These are phyloP conservation scores for Physcomitrellopsis africana DNA, from an alignment of 225 moss, liverwort and hornwort species.

Conservation along the genomic window DNA sequence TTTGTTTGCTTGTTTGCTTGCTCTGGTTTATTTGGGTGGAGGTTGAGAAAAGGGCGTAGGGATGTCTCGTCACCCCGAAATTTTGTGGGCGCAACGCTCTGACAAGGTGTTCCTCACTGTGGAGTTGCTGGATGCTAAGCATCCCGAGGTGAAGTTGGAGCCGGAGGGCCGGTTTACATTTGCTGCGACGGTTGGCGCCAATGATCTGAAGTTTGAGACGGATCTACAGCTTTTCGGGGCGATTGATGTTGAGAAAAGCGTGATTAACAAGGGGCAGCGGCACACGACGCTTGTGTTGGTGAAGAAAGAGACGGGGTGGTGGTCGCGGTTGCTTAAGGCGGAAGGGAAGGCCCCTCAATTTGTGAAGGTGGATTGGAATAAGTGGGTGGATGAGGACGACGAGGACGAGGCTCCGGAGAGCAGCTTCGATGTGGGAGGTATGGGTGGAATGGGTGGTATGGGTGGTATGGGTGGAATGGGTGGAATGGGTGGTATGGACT, in stretches of 20 bases:
- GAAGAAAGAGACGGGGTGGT: constrained; percentile 80
- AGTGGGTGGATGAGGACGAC: constrained; percentile 98
- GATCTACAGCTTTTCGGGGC: constrained; percentile 74
- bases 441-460: constrained; percentile 52
- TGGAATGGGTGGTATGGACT: constrained; percentile 41
- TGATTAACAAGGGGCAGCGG: constrained; percentile 72
- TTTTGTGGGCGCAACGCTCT: constrained; percentile 89
- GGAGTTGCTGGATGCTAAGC: constrained; percentile 88
- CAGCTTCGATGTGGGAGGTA: constrained; percentile 66
- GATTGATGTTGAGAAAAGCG: constrained; percentile 73
- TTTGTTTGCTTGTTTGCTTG: no score
- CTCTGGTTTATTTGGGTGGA: no score
- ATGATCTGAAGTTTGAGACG: constrained; percentile 71
- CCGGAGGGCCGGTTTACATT: constrained; percentile 79
- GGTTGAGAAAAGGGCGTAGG: no score
- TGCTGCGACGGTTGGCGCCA: constrained; percentile 62
- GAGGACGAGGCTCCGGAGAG: constrained; percentile 71
- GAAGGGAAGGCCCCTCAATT: constrained; percentile 85
- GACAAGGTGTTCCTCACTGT: constrained; percentile 92
- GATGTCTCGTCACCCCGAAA: no score
- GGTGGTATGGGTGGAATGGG: constrained; percentile 43
- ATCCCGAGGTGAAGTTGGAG: constrained; percentile 77
- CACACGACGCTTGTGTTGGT: constrained; percentile 75
- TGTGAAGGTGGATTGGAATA: constrained; percentile 98
- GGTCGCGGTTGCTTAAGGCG: constrained; percentile 77